Evolutionary conservation across 345 rosid genomes (phyloP).

Genomic region (Moricandia moricandioides): DNA sequence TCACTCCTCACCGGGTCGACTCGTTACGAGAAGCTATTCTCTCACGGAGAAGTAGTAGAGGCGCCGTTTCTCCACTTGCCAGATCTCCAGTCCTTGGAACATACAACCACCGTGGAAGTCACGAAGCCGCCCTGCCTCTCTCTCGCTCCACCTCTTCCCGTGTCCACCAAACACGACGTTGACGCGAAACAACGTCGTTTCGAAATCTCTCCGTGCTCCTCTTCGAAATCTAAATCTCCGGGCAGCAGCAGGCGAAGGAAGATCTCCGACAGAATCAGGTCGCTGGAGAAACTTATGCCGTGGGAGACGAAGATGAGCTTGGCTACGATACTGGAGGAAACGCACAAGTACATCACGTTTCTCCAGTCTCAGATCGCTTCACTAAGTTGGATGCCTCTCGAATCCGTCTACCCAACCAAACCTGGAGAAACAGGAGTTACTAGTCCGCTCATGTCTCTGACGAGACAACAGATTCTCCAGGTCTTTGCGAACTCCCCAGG

Average conservation of each 20-base stretch:
- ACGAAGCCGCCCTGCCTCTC: background rate
- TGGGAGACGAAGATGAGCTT: conserved; percentile 53
- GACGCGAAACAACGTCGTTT: conserved; percentile 11
- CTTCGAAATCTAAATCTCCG: background rate
- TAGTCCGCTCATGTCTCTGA: conserved; percentile 27
- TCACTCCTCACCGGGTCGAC: conserved; percentile 12
- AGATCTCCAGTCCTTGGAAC: conserved; percentile 22
- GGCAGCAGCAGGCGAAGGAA: conserved; percentile 26
- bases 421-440: background rate
- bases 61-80: conserved; percentile 30
- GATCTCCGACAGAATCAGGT: conserved; percentile 46
- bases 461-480: conserved; percentile 52
- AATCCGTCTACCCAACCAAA: conserved; percentile 11
- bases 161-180: background rate
- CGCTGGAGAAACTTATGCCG: conserved; percentile 61
- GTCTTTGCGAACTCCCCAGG: conserved; percentile 45
- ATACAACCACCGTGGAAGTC: background rate
- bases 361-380: conserved; percentile 55
- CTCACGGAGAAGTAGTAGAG: background rate
- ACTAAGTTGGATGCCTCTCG: conserved; percentile 51
- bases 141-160: conserved; percentile 1
- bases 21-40: background rate
- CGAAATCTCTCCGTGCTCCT: background rate
- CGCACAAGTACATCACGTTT: conserved; percentile 53
- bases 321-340: conserved; percentile 52